phyloP scores from a whole-genome alignment of 768 basidiomycete species.

The Naganishia vaughanmartiniae region DNA sequence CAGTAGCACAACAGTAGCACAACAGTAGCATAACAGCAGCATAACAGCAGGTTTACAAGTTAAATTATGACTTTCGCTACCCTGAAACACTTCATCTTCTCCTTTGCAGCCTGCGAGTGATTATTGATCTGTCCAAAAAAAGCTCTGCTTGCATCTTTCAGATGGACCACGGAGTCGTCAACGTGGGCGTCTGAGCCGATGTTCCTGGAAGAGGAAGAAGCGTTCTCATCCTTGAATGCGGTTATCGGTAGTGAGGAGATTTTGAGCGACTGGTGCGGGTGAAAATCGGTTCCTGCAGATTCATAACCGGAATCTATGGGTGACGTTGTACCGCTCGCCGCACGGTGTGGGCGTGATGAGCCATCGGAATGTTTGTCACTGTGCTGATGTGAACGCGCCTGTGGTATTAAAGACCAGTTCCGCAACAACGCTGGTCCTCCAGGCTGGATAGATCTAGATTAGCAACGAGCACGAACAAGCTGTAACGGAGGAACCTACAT shows the following conservation, averaged over 20 bases:
- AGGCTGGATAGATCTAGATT: constrained; percentile 1
- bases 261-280: not conserved
- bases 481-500: constrained; percentile 57
- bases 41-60: too few relatives aligned
- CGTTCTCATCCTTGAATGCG: constrained; percentile 17
- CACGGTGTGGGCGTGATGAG: not conserved
- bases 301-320: constrained; percentile 39
- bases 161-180: constrained; percentile 10
- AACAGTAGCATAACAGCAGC: too few relatives aligned
- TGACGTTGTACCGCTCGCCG: not conserved
- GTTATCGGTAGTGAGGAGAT: not conserved
- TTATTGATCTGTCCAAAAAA: constrained; percentile 72
- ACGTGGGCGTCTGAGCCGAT: too few relatives aligned
- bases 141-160: constrained; percentile 62
- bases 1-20: too few relatives aligned
- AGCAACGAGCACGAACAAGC: not conserved
- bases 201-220: too few relatives aligned
- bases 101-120: constrained; percentile 57
- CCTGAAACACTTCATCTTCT: constrained; percentile 46
- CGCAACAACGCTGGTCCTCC: constrained; percentile 15
- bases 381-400: not conserved
- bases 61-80: constrained; percentile 32
- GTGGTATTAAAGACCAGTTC: constrained; percentile 22
- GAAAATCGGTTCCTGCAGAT: constrained; percentile 29
- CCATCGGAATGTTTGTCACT: not conserved